Base-by-base conservation (phyloP, 2,329 filamentous ascomycete genomes). In the Cytospora mali region DNA sequence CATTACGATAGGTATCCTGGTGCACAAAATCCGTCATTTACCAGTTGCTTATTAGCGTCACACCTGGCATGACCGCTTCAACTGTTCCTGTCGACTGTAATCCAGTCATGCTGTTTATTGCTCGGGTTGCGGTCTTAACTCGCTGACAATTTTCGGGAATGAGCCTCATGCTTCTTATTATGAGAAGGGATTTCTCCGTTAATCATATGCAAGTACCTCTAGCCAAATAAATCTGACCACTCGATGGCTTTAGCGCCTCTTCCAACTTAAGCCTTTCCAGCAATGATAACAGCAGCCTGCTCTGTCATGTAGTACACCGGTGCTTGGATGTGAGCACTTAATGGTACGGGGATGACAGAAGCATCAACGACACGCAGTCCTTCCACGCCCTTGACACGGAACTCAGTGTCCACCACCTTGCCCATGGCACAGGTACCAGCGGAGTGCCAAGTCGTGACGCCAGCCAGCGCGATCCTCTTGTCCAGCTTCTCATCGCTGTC, bases 351-450 rank as follows among this genome's bases (percentile, higher is more conserved):
- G 23, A 77, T 71, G 9, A 77, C 71, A 11, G 72, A 77, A 13
- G 75, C 74, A 66, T 80, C 77, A 0, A 76, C 73, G 7, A 80
- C 70, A 16, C 75, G 73, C 29, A 80, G 68, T n/a, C 71, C 70
- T 10, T 68, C 66, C 5, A 77, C 71, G 0, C 77, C 76, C 46
- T 76, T 74, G 21, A 79, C 75, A 18, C 69, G 69, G 46, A 78
- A 68, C 23, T 74, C 70, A 0, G 68, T 65, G 60, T 78, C 75
- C 1, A 56, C 62, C 33, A 64, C 58, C 29, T 75, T 75, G 48
- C 76, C 76, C 71, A 76, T 73, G 6, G 70, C 64, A n/a, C 70
- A 70, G 10, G 70, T 70, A 1, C 73, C 72, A 48, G 66, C 69
- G 4, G 69, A 68, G 59, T 74, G 71, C 31, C 35, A 28, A 23